Evolutionary conservation across 1,284 basidiomycete species (phyloP).

Genomic region (Thecaphora thlaspeos): DNA sequence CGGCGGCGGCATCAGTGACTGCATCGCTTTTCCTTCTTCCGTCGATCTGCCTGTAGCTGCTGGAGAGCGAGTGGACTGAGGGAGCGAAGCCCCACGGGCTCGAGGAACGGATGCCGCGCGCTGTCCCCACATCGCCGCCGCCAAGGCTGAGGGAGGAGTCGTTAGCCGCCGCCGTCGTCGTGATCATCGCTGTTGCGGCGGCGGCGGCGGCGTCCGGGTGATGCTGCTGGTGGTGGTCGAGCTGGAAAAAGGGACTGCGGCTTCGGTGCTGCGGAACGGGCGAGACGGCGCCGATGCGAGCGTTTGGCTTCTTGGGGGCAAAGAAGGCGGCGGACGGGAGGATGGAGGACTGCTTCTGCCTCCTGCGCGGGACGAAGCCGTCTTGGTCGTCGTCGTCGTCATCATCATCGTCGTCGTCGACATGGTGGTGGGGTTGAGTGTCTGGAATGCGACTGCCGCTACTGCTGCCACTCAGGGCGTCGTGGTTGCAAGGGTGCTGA

Average conservation of each 20-base stretch:
- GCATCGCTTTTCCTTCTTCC: no score
- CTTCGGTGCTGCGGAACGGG: neutral
- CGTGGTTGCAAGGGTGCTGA: no score
- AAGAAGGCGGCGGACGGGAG: constrained; percentile 44
- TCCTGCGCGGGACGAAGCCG: neutral
- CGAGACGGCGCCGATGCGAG: constrained; percentile 4
- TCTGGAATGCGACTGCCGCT: no score
- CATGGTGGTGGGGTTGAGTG: no score
- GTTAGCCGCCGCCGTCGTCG: neutral
- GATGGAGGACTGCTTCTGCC: constrained; percentile 11
- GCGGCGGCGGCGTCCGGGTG: neutral
- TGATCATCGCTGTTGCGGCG: constrained; percentile 1
- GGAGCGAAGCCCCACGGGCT: constrained; percentile 17
- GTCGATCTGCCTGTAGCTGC: neutral
- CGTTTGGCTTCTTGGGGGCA: constrained; percentile 32
- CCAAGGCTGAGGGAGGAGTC: neutral
- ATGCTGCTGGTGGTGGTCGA: neutral
- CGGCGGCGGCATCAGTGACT: no score
- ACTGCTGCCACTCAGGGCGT: no score
- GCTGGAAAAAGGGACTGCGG: constrained; percentile 1
- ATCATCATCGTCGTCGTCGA: neutral
- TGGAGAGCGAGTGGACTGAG: constrained; percentile 4
- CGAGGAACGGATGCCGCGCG: constrained; percentile 2
- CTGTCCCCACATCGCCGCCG: neutral
- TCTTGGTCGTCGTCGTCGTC: neutral